Conservation (phyloP, 495 filamentous ascomycete genomes). For the Neurospora intermedia region DNA sequence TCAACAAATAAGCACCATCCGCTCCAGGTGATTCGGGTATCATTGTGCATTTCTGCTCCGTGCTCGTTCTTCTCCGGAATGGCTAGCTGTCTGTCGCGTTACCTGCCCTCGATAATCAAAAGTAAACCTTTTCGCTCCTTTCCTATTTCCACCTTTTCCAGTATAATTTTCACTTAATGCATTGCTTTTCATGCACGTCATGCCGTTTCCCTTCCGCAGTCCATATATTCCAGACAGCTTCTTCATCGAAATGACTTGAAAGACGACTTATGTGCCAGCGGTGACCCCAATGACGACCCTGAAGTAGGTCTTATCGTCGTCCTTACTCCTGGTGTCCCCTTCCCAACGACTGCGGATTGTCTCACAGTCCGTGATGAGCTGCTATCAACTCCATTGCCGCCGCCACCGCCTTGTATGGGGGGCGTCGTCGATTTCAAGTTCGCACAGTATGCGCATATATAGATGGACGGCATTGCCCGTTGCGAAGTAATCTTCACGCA, state of each 20-base stretch:
- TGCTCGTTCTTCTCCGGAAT: background rate
- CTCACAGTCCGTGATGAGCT: background rate
- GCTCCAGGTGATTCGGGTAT: background rate
- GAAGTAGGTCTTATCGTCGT: background rate
- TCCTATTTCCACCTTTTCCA: background rate
- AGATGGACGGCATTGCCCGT: conserved; percentile 57
- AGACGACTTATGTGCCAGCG: conserved; percentile 55
- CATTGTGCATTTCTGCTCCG: background rate
- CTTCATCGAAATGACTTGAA: conserved; percentile 42
- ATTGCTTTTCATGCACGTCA: background rate
- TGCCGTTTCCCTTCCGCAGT: background rate
- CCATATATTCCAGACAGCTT: background rate
- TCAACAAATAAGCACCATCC: background rate
- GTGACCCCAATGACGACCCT: conserved; percentile 26
- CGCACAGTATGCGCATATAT: conserved; percentile 71
- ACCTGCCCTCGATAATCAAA: background rate
- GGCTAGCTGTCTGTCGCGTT: background rate
- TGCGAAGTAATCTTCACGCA: conserved; percentile 59
- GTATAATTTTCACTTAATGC: background rate
- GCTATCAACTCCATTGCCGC: background rate
- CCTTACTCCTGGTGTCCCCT: background rate
- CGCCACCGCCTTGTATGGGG: conserved; percentile 9
- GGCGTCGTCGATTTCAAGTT: conserved; percentile 21
- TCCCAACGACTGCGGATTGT: background rate
- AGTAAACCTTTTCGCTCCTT: background rate